phyloP scores from a whole-genome alignment of 2,329 filamentous ascomycete genomes.

The Microdochium bolleyi region DNA sequence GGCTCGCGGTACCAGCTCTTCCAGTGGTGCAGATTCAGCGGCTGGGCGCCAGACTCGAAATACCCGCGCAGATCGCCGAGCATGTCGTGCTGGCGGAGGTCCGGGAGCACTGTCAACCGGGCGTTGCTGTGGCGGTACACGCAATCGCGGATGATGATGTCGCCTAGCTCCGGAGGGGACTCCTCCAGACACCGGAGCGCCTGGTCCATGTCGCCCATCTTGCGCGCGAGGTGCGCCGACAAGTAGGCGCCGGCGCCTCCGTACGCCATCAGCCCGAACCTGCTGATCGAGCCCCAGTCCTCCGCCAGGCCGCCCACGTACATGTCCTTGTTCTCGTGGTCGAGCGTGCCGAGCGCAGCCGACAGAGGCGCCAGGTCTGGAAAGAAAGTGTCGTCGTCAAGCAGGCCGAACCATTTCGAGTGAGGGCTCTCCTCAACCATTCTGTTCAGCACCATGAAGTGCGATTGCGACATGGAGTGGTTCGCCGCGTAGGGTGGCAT shows the following conservation, averaged over 20 bases:
- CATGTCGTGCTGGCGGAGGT: slow-evolving; percentile 50
- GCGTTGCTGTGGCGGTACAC: slow-evolving; percentile 45
- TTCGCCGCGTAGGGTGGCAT: slow-evolving; percentile 21
- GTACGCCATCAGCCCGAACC: slow-evolving; percentile 51
- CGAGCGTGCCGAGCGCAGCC: slow-evolving; percentile 35
- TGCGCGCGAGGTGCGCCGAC: slow-evolving; percentile 39
- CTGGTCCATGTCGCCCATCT: slow-evolving; percentile 30
- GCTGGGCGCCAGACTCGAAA: slow-evolving; percentile 48
- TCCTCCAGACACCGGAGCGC: slow-evolving; percentile 39
- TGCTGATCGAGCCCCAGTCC: slow-evolving; percentile 39
- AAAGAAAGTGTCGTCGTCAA: slow-evolving; percentile 60
- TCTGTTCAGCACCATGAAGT: slow-evolving; percentile 46
- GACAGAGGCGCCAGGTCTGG: slow-evolving; percentile 42
- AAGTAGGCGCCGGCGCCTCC: slow-evolving; percentile 55
- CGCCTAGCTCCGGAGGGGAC: slow-evolving; percentile 34
- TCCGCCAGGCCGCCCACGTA: slow-evolving; percentile 54
- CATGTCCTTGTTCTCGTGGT: slow-evolving; percentile 33
- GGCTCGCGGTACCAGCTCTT: slow-evolving; percentile 50
- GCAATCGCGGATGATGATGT: slow-evolving; percentile 49
- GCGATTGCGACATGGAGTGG: slow-evolving; percentile 41
- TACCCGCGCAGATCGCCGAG: slow-evolving; percentile 47
- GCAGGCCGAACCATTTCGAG: slow-evolving; percentile 47
- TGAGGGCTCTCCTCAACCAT: slow-evolving; percentile 33
- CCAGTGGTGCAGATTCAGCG: slow-evolving; percentile 55
- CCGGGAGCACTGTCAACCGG: slow-evolving; percentile 45